These are phyloP conservation scores for Calonectria pseudoreteaudii DNA, from an alignment of 2,329 filamentous ascomycete species.

Conservation along the genomic window DNA sequence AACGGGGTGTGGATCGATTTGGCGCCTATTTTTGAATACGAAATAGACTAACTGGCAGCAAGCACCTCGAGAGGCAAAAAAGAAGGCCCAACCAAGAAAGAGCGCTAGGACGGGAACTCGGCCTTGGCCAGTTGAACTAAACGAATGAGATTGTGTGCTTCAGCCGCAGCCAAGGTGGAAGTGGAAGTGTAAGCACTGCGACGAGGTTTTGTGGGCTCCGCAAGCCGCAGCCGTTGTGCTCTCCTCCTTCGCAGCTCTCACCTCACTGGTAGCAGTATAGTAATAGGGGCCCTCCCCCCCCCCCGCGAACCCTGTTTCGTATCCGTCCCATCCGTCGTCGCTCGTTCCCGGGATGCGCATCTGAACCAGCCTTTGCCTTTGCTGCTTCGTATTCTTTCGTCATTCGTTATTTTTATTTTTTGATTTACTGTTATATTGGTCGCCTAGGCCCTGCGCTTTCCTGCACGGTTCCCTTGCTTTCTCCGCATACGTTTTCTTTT, in stretches of 20 bases:
- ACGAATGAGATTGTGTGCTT: background rate
- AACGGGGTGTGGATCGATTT: background rate
- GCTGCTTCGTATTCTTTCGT: conserved; percentile 9
- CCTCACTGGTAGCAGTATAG: background rate
- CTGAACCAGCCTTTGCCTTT: conserved; percentile 1
- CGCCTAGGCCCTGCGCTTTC: background rate
- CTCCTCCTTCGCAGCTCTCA: background rate
- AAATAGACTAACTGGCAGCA: background rate
- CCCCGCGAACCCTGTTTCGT: conserved; percentile 3
- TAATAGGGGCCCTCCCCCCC: background rate
- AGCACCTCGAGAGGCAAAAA: background rate
- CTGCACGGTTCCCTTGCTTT: background rate
- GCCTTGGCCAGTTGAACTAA: background rate
- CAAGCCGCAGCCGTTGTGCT: background rate
- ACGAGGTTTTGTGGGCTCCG: background rate
- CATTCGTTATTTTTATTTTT: conserved; percentile 6
- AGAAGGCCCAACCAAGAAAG: too few species aligned
- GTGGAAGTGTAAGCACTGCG: background rate
- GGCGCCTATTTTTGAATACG: conserved; percentile 23
- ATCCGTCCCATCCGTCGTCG: conserved; percentile 13
- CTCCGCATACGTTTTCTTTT: background rate
- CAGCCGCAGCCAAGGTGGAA: conserved; percentile 2
- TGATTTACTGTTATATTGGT: background rate
- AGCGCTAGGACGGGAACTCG: conserved; percentile 4
- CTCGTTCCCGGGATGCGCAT: background rate